Evolutionary conservation across 352 stramenopile genomes (phyloP).

Genomic region (Phytophthora hibernalis): DNA sequence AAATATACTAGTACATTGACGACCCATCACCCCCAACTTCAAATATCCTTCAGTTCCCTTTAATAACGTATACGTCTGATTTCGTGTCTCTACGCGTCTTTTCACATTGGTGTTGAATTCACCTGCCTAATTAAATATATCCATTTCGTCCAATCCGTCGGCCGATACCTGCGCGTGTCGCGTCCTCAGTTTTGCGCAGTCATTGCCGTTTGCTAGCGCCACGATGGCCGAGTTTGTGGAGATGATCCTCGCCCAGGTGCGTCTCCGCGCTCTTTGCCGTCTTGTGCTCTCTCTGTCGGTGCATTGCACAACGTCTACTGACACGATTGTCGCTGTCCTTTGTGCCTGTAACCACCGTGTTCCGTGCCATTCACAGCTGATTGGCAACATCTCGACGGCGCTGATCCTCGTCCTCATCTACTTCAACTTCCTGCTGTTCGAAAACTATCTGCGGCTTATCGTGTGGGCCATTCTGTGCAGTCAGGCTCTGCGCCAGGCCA

Average conservation of each 20-base stretch:
- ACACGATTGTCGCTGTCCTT: background rate
- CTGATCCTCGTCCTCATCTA: slow-evolving; percentile 88
- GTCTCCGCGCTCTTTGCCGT: slow-evolving; percentile 2
- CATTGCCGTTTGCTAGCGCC: slow-evolving; percentile 1
- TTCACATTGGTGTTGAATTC: background rate
- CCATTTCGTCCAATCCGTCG: background rate
- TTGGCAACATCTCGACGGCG: slow-evolving; percentile 89
- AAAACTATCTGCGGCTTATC: slow-evolving; percentile 90
- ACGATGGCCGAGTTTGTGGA: slow-evolving; percentile 85
- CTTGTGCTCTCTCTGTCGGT: slow-evolving; percentile 5
- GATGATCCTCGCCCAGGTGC: slow-evolving; percentile 84
- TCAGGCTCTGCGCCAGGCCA: slow-evolving; percentile 84
- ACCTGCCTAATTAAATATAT: slow-evolving; percentile 19
- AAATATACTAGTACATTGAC: too few species aligned
- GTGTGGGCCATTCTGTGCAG: slow-evolving; percentile 90
- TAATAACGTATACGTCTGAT: slow-evolving; percentile 22
- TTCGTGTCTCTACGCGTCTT: slow-evolving; percentile 12
- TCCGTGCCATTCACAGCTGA: slow-evolving; percentile 49
- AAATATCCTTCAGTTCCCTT: slow-evolving; percentile 21
- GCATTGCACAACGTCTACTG: background rate
- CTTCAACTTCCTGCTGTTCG: slow-evolving; percentile 92
- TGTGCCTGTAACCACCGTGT: background rate
- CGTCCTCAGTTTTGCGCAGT: slow-evolving; percentile 13
- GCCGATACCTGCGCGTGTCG: background rate
- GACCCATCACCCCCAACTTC: slow-evolving; percentile 18